phyloP scores from a whole-genome alignment of 1,284 basidiomycete species.

The Microbotryum silenes-acaulis region DNA sequence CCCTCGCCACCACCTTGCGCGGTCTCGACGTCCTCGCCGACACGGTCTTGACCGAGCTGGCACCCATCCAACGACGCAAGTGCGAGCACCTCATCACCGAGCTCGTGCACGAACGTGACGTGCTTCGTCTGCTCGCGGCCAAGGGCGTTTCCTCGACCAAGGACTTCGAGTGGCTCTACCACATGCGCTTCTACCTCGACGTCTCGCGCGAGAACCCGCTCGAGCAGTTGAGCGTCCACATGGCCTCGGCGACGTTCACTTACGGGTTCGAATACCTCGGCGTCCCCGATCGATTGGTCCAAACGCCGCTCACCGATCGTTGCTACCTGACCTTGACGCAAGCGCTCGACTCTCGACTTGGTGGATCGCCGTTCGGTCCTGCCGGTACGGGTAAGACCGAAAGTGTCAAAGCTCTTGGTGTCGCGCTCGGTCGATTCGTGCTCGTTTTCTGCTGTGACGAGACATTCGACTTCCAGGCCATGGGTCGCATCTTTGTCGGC shows the following conservation, averaged over 20 bases:
- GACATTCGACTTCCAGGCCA: conserved; percentile 98
- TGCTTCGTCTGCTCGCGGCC: conserved; percentile 70
- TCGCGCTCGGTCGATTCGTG: conserved; percentile 94
- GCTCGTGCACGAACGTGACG: conserved; percentile 94
- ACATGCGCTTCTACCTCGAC: conserved; percentile 97
- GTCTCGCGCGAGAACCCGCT: conserved; percentile 61
- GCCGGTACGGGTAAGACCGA: conserved; percentile 99
- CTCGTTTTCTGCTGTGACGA: conserved; percentile 99
- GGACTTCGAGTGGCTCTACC: conserved; percentile 88
- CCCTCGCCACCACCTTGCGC: conserved; percentile 68
- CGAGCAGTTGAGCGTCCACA: conserved; percentile 61
- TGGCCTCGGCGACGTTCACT: conserved; percentile 86
- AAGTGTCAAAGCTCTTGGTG: conserved; percentile 96
- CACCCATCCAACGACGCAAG: conserved; percentile 82
- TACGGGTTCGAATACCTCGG: conserved; percentile 99
- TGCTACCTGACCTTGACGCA: conserved; percentile 96
- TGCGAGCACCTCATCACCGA: conserved; percentile 99
- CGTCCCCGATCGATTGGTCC: conserved; percentile 91
- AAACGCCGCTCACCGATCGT: conserved; percentile 95
- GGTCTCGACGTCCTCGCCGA: conserved; percentile 91
- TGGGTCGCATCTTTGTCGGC: conserved; percentile 98
- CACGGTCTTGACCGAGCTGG: conserved; percentile 83
- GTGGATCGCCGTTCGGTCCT: conserved; percentile 95
- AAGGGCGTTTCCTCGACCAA: conserved; percentile 58
- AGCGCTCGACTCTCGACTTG: conserved; percentile 86